Evolutionary conservation across 768 basidiomycete genomes (phyloP), one percentile per base, ranked within the genome.

Genomic region (Lentinula guzmanii): DNA sequence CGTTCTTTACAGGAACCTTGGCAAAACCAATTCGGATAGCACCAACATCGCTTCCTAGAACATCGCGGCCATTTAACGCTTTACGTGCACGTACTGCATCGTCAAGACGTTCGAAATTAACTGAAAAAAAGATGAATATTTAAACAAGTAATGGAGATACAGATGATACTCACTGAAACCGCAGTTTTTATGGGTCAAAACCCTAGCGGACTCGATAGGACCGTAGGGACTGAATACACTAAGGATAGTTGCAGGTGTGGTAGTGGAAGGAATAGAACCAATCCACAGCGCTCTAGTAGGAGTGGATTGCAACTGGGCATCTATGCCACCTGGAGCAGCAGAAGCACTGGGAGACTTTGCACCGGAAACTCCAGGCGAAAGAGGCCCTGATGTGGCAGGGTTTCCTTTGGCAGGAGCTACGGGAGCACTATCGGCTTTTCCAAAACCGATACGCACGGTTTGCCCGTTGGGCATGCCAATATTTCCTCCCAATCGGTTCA

Each of bases 211-310:
- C 75, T 99, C 97, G 65, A 99, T 98, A 3, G 95, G 93, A 0
- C 97, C 97, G 69, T 93, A 99, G 18, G 95, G 94, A 67, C 94
- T 94, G 71, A 99, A 99, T 45, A 99, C 92, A 67, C 93, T 95
- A 56, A 98, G 75, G 65, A 99, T 91, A 2, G 93, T 95, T 2
- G 92, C 91, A 7, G 97, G 93, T 5, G 94, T 97, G 10, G 96
- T 98, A 3, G 91, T 91, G 2, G 90, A 90, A 9, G 97, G 97
- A 68, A 99, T 97, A 46, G 92, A 94, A 5, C 97, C 97, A 68
- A 99, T 92, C 96, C 97, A 99, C 21, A 98, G 81, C 1, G 96
- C 96, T 61, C 97, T 80, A 1, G 97, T 98, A 4, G 97, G 97
- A 43, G 91, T 87, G 8, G 90, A 90, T 72, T 95, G 94, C 24